These are phyloP conservation scores for Marvania coccoides DNA, from an alignment of 139 green algal species.

Conservation along the genomic window DNA sequence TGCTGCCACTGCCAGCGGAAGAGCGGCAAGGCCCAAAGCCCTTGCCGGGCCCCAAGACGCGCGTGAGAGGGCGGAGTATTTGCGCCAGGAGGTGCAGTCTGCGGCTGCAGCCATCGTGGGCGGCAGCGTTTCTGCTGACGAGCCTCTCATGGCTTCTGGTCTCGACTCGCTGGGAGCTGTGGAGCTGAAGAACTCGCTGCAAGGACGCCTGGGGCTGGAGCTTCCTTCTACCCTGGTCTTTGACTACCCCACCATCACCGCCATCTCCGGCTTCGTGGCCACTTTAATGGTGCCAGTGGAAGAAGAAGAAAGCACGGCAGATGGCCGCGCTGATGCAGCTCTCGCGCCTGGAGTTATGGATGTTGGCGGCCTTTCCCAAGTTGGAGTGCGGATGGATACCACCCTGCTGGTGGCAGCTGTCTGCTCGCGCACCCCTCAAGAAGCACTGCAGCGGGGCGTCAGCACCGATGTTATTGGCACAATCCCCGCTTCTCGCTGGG, in stretches of 20 bases:
- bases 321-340: not conserved
- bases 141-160: conserved; percentile 66
- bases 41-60: not conserved
- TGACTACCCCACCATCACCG: conserved; percentile 65
- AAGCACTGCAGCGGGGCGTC: not conserved
- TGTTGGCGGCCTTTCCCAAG: not conserved
- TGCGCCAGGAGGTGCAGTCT: conserved; percentile 1
- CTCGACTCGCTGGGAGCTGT: conserved; percentile 71
- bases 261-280: not conserved
- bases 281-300: not conserved
- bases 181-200: conserved; percentile 68
- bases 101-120: conserved; percentile 6
- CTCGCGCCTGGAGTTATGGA: no score
- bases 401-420: not conserved
- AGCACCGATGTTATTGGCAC: not conserved
- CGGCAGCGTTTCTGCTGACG: conserved; percentile 17
- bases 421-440: not conserved
- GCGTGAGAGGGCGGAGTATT: not conserved
- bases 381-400: not conserved
- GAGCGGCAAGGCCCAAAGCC: not conserved
- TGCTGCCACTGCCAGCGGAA: not conserved
- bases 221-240: conserved; percentile 55
- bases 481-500: conserved; percentile 6
- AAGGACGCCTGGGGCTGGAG: conserved; percentile 4
- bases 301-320: not conserved